Evolutionary conservation across 2,329 filamentous ascomycete genomes (phyloP).

Genomic region (Pseudocercospora cruenta): DNA sequence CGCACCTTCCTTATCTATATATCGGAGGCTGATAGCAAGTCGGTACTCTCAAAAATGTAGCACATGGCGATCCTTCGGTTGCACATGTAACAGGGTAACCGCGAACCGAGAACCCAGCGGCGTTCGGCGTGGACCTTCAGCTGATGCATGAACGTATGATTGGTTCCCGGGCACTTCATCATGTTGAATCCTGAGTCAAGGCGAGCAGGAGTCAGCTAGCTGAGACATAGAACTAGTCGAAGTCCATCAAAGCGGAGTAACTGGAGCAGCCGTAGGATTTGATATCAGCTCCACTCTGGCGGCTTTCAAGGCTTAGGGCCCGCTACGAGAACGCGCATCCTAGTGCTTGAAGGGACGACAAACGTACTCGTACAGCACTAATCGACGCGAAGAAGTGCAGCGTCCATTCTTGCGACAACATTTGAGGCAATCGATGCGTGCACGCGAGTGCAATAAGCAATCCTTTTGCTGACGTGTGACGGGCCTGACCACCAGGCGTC

Average conservation of each 20-base stretch:
- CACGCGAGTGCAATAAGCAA: neutral
- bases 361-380: neutral
- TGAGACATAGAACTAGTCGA: neutral
- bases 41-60: neutral
- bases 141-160: neutral
- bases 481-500: neutral
- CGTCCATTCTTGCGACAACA: neutral
- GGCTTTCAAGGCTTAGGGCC: neutral
- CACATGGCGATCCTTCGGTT: neutral
- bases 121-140: neutral
- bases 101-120: neutral
- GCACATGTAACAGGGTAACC: neutral
- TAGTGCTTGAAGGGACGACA: neutral
- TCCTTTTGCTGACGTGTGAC: neutral
- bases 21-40: neutral
- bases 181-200: neutral
- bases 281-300: neutral
- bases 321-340: neutral
- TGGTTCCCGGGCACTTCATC: neutral
- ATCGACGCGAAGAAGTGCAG: neutral
- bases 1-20: neutral
- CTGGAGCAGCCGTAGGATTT: neutral
- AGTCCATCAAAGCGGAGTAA: neutral
- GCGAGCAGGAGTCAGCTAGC: neutral
- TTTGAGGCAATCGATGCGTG: neutral